A percentile compares a stretch with the other conserved stretches of the same genome.
phyloP scores from a whole-genome alignment of 2,329 filamentous ascomycete species.

The Fusarium fujikuroi region DNA sequence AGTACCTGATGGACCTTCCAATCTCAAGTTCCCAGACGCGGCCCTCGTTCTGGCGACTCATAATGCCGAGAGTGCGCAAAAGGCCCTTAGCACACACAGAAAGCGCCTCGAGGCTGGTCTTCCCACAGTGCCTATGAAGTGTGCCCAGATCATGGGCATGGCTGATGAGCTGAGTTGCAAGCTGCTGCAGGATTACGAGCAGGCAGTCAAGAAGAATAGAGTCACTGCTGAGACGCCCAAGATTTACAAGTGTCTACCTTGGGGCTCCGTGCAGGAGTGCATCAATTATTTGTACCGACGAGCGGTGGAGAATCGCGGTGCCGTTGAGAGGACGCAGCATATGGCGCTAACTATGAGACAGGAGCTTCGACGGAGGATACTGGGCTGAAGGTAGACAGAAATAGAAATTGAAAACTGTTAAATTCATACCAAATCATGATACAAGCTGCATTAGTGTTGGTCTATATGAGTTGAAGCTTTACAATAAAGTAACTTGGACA shows the following conservation, averaged over 20 bases:
- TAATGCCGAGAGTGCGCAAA: slow-evolving; percentile 56
- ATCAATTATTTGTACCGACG: slow-evolving; percentile 52
- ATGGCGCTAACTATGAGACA: slow-evolving; percentile 45
- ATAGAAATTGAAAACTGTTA: accelerated
- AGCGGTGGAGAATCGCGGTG: slow-evolving; percentile 53
- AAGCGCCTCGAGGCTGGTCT: slow-evolving; percentile 49
- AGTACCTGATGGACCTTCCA: slow-evolving; percentile 15
- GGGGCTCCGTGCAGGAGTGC: slow-evolving; percentile 54
- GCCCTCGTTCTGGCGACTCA: slow-evolving; percentile 65
- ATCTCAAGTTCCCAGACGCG: slow-evolving; percentile 53
- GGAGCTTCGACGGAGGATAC: slow-evolving; percentile 44
- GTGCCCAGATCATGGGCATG: slow-evolving; percentile 68
- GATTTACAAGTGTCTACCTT: slow-evolving; percentile 53
- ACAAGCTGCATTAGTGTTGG: accelerated
- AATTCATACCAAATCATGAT: accelerated
- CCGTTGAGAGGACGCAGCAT: slow-evolving; percentile 47
- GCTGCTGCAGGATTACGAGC: slow-evolving; percentile 53
- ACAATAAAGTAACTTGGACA: accelerated
- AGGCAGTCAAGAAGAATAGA: slow-evolving; percentile 10
- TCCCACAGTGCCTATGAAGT: slow-evolving; percentile 52
- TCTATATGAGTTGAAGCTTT: neutral
- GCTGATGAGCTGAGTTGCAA: slow-evolving; percentile 65
- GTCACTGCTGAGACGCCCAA: slow-evolving; percentile 32
- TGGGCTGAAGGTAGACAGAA: slow-evolving; percentile 6
- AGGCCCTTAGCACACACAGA: slow-evolving; percentile 56